Percentiles rank a stretch among this genome's conserved stretches.
phyloP scores from a whole-genome alignment of 805 yeast genomes.

The Candida nitratophila region DNA sequence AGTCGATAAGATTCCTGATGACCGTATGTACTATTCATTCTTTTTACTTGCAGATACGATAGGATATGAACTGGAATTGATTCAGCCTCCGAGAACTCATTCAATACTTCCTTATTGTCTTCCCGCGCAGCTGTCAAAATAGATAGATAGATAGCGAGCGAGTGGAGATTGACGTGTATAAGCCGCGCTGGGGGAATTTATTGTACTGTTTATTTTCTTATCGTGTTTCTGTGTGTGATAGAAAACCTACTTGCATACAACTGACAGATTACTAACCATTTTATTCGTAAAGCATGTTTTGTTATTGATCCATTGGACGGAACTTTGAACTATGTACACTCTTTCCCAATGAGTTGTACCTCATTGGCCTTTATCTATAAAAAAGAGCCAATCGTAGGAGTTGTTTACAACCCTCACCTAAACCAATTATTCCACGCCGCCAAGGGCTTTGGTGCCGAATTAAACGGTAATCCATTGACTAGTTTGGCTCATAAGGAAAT shows the following conservation, averaged over 20 bases:
- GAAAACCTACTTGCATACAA: too few relatives aligned
- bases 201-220: too few relatives aligned
- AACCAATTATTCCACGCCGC: constrained; percentile 47
- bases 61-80: too few relatives aligned
- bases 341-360: constrained; percentile 55
- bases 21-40: constrained; percentile 17
- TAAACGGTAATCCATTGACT: constrained; percentile 36
- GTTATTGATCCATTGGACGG: constrained; percentile 64
- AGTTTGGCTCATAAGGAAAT: constrained; percentile 27
- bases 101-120: too few relatives aligned
- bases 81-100: too few relatives aligned
- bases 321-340: constrained; percentile 58
- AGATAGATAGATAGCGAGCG: too few relatives aligned
- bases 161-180: too few relatives aligned
- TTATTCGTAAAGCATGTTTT: constrained; percentile 34
- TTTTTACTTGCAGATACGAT: too few relatives aligned
- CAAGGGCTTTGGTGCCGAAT: constrained; percentile 46
- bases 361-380: constrained; percentile 50
- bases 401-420: constrained; percentile 55
- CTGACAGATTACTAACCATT: too few relatives aligned
- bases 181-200: too few relatives aligned
- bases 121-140: too few relatives aligned
- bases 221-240: too few relatives aligned
- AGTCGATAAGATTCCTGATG: constrained; percentile 35
- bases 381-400: constrained; percentile 51